These are phyloP conservation scores for Neonectria coccinea DNA, from an alignment of 2,329 filamentous ascomycete genomes.

Conservation along the genomic window DNA sequence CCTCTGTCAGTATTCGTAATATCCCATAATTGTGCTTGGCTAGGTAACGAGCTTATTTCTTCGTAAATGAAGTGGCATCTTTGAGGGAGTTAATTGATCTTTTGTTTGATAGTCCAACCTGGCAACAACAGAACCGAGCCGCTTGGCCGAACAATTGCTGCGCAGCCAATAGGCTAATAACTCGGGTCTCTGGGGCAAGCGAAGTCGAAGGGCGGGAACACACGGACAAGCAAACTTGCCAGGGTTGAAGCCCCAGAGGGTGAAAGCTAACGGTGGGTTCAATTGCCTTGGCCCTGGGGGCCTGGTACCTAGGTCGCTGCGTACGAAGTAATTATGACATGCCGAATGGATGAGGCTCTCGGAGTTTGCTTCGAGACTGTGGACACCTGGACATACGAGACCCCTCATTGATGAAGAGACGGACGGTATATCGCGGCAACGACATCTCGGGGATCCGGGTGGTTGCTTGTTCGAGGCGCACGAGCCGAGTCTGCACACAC, in stretches of 20 bases:
- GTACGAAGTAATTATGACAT: slow-evolving; percentile 11
- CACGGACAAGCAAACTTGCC: slow-evolving; percentile 18
- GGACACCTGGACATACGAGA: slow-evolving; percentile 3
- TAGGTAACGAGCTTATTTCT: slow-evolving; percentile 6
- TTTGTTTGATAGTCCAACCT: slow-evolving; percentile 19
- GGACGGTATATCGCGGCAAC: slow-evolving; percentile 22
- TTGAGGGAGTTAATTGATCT: slow-evolving; percentile 25
- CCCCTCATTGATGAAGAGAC: slow-evolving; percentile 12
- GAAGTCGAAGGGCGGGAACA: slow-evolving; percentile 16
- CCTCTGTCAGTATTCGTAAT: not conserved
- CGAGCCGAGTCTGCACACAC: slow-evolving; percentile 12
- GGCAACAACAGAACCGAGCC: slow-evolving; percentile 25
- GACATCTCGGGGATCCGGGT: slow-evolving; percentile 26
- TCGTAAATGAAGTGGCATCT: slow-evolving; percentile 28
- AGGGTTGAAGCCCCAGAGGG: slow-evolving; percentile 25
- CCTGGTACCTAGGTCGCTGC: slow-evolving; percentile 16
- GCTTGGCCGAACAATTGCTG: slow-evolving; percentile 22
- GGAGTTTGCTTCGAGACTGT: slow-evolving; percentile 7
- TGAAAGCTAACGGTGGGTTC: slow-evolving; percentile 27
- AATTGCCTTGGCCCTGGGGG: slow-evolving; percentile 20
- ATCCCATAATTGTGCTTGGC: not conserved
- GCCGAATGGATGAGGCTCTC: slow-evolving; percentile 28
- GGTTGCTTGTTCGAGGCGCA: slow-evolving; percentile 26
- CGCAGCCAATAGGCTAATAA: slow-evolving; percentile 28
- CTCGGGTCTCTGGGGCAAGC: slow-evolving; percentile 19